Evolutionary conservation across 306 rosid species (phyloP).

Genomic region (Lathyrus oleraceus): DNA sequence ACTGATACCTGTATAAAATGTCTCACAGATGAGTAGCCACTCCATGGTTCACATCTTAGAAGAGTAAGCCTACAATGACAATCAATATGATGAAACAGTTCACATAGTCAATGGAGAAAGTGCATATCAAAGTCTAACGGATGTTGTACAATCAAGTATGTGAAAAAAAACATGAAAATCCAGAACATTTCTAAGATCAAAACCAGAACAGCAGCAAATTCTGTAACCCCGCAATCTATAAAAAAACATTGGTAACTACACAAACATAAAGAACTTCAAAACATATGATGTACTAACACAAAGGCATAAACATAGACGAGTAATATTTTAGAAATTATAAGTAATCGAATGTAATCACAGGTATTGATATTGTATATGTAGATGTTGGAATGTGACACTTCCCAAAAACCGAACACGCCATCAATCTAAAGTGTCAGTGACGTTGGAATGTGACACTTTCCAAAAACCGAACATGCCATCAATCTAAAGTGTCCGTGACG

Average conservation of each 20-base stretch:
- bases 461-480: background rate
- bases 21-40: background rate
- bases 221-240: slow-evolving; percentile 10
- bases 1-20: background rate
- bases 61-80: slow-evolving; percentile 4
- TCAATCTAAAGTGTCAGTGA: background rate
- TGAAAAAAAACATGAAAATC: background rate
- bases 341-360: background rate
- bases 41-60: slow-evolving; percentile 24
- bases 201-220: slow-evolving; percentile 10
- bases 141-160: background rate
- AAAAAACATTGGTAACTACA: slow-evolving; percentile 5
- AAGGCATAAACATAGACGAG: background rate
- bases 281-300: background rate
- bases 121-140: slow-evolving; percentile 3
- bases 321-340: background rate
- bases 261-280: slow-evolving; percentile 9
- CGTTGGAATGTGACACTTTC: background rate
- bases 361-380: background rate
- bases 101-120: slow-evolving; percentile 15
- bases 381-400: background rate
- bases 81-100: slow-evolving; percentile 29
- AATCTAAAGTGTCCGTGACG: background rate
- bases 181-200: background rate
- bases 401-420: background rate